These are phyloP conservation scores for Yarrowia galli DNA, from an alignment of 1,139 yeast species.

Conservation along the genomic window DNA sequence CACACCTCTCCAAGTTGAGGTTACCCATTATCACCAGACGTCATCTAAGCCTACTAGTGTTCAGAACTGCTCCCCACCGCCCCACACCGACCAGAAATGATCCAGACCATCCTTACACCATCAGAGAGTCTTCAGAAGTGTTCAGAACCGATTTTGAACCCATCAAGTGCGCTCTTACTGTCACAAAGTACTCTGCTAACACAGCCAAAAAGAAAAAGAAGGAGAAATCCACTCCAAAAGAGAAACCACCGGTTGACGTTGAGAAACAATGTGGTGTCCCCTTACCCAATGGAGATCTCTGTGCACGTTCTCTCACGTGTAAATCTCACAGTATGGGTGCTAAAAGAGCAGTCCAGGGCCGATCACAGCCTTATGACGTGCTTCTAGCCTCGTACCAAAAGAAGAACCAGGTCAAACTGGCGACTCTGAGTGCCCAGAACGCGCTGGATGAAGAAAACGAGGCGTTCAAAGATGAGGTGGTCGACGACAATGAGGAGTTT, in stretches of 20 bases:
- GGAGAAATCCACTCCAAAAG: constrained; percentile 60
- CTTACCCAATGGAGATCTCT: constrained; percentile 87
- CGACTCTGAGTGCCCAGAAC: constrained; percentile 49
- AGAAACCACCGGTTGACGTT: constrained; percentile 91
- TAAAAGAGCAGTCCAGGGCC: constrained; percentile 88
- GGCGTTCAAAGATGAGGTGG: constrained; percentile 45
- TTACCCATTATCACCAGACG: too few species aligned
- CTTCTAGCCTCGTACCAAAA: constrained; percentile 89
- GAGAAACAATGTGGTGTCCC: constrained; percentile 97
- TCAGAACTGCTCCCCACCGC: too few species aligned
- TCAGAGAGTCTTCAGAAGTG: too few species aligned
- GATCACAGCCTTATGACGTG: constrained; percentile 91
- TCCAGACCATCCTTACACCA: too few species aligned
- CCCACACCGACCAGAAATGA: too few species aligned
- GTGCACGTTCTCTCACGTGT: constrained; percentile 95
- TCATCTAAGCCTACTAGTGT: too few species aligned
- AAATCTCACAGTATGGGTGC: constrained; percentile 99
- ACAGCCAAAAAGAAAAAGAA: constrained; percentile 50
- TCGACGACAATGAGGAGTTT: constrained; percentile 84
- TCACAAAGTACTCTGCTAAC: not conserved
- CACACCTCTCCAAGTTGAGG: too few species aligned
- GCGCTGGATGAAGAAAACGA: constrained; percentile 50
- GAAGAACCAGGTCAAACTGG: constrained; percentile 83
- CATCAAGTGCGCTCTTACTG: too few species aligned
- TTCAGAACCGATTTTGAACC: too few species aligned